Base-by-base conservation (phyloP, 352 stramenopile species). In the Phytophthora chlamydospora region DNA sequence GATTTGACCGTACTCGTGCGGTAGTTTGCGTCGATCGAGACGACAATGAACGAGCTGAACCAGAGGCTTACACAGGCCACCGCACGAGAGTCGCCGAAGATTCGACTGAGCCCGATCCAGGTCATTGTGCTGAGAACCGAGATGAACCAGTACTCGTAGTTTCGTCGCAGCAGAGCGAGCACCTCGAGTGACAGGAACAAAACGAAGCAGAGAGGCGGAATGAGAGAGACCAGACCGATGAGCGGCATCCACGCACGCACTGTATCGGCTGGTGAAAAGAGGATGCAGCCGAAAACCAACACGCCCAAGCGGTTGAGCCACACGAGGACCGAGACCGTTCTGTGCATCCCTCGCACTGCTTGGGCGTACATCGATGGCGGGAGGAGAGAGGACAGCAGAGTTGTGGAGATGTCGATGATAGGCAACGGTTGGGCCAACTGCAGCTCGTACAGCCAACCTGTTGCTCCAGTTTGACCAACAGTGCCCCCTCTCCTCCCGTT, bases 21-120 rank as follows among this genome's bases (percentile, higher is more conserved):
- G 16, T 66, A 58, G n/a, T 71, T 71, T 19, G 62, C 62, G 36
- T 71, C 62, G 33, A 71, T 56, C 24, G 41, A 17, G 19, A 66
- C 60, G 27, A 17, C 33, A 31, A 49, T 42, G 12, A 62, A 48
- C 5, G 50, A 48, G 21, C 34, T 36, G 19, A 55, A 35, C 33
- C 45, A 55, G 6, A 41, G 50, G 2, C 47, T 46, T 8, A 66
- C 3, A 10, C 39, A 61, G 2, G 49, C 11, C 16, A 61, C n/a
- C 2, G 40, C n/a, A 7, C 61, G 52, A 13, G 39, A 11, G 48
- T 71, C 54, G 4, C 62, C 48, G 14, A 62, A 54, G 40, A 71
- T 52, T 7, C 31, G 1, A 5, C 33, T 55, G 14, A 71, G n/a
- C 16, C 41, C 54, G 36, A 44, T n/a, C 34, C 54, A 71, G 39